Evolutionary conservation across 2,329 filamentous ascomycete genomes (phyloP), one percentile per base, ranked within the genome.

Genomic region (Dactylellina parvicollis): DNA sequence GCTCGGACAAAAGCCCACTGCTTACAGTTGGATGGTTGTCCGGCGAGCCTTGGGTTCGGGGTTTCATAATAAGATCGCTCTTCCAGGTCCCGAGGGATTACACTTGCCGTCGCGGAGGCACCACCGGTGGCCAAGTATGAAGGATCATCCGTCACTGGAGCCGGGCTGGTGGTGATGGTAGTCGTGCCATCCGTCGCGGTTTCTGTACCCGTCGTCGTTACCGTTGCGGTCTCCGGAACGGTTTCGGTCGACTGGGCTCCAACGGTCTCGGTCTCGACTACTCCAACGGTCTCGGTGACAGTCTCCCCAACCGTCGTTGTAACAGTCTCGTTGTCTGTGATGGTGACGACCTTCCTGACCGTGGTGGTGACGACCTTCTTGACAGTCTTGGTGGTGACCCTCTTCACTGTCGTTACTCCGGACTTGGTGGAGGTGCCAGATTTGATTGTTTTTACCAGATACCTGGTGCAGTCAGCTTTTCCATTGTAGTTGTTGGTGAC

Each of bases 341-440:
- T 22, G 16, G 44, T 61, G 1, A 22, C 24, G 32, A 50, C 32
- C 32, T 61, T 50, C n/a, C 32, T 32, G 18, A 28, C 30, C 16
- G 34, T 38, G 12, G 34, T 14, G 12, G 30, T 32, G 20, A n/a
- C 14, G 30, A 22, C 50, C 32, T 66, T 36, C 20, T 5, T 49
- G 14, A 24, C n/a, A 9, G 50, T 57, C 40, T 40, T 47, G 14
- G 60, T 65, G 1, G 30, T 44, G 18, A 38, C 38, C 24, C 22
- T 67, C 24, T 65, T 65, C 5, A 9, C 28, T 28, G 49, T 65
- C 20, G 9, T 54, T 16, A 32, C 55, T 26, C n/a, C 20, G 30
- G 36, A 49, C 50, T 65, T 65, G 18, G 62, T 67, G n/a, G 62
- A 59, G 14, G 38, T 59, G 8, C 62, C 62, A 9, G n/a, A 49